Percentiles rank a stretch among this genome's conserved stretches.
Evolutionary conservation across 2,329 filamentous ascomycete genomes (phyloP).

Genomic region (Pseudocercospora musae): DNA sequence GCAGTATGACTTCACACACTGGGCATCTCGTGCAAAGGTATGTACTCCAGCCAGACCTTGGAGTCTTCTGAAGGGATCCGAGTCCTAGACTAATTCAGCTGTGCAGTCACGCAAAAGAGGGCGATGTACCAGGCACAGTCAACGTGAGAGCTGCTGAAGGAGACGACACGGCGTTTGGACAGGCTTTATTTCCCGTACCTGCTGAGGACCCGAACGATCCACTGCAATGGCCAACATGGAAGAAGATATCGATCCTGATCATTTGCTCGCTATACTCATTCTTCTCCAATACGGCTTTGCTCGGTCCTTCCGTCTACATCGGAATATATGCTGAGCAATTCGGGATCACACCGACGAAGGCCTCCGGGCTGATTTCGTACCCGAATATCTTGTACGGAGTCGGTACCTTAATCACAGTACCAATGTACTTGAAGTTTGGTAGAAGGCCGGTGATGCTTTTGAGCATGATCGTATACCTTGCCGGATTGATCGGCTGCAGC

Average conservation of each 20-base stretch:
- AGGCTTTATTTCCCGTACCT: constrained; percentile 60
- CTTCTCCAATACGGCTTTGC: constrained; percentile 55
- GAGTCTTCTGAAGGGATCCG: background rate
- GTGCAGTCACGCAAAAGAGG: constrained; percentile 54
- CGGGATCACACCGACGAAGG: constrained; percentile 48
- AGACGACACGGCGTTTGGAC: constrained; percentile 57
- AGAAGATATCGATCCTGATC: constrained; percentile 57
- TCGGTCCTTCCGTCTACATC: constrained; percentile 58
- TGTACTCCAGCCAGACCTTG: background rate
- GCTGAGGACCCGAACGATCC: constrained; percentile 61
- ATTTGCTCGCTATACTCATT: constrained; percentile 57
- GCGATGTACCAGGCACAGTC: constrained; percentile 56
- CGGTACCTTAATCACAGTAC: constrained; percentile 55
- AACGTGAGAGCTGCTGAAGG: constrained; percentile 54
- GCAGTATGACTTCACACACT: background rate
- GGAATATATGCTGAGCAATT: constrained; percentile 54
- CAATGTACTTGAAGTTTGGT: constrained; percentile 53
- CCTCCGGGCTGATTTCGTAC: constrained; percentile 58
- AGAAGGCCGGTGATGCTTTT: constrained; percentile 44
- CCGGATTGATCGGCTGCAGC: constrained; percentile 43
- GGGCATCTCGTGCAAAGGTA: background rate
- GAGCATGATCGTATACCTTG: constrained; percentile 43
- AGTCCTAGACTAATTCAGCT: background rate
- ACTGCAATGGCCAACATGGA: constrained; percentile 51
- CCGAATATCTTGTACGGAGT: constrained; percentile 61